phyloP scores from a whole-genome alignment of 2,329 filamentous ascomycete species.

The Neoarthrinium moseri region DNA sequence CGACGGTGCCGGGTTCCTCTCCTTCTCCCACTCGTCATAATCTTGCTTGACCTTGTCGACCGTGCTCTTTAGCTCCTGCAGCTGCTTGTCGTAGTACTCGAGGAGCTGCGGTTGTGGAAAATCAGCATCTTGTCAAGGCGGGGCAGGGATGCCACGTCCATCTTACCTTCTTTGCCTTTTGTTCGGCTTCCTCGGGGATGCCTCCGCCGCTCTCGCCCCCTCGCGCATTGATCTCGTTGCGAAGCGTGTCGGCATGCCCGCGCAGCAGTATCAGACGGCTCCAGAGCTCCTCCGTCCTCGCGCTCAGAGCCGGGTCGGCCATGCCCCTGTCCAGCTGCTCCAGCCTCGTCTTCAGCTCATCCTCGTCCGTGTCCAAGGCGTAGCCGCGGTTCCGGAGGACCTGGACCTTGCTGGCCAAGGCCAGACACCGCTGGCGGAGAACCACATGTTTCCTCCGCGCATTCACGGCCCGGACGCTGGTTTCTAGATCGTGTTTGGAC shows the following conservation, averaged over 20 bases:
- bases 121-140: conserved; percentile 14
- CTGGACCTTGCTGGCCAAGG: conserved; percentile 76
- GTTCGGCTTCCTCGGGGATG: conserved; percentile 68
- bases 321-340: conserved; percentile 66
- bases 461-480: conserved; percentile 71
- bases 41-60: conserved; percentile 61
- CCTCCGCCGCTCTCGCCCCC: conserved; percentile 54
- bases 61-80: conserved; percentile 73
- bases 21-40: conserved; percentile 55
- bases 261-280: conserved; percentile 74
- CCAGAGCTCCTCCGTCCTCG: conserved; percentile 82
- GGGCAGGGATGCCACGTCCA: background rate
- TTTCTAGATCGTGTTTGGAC: conserved; percentile 73
- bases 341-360: conserved; percentile 73
- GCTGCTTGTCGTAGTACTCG: conserved; percentile 78
- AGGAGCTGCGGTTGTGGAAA: conserved; percentile 54
- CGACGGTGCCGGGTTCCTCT: conserved; percentile 39
- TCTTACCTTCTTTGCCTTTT: conserved; percentile 71
- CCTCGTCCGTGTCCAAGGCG: conserved; percentile 75
- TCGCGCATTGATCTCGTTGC: conserved; percentile 71
- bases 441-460: conserved; percentile 71
- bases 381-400: conserved; percentile 80
- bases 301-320: conserved; percentile 72
- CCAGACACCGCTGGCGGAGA: conserved; percentile 70
- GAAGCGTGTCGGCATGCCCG: conserved; percentile 70